phyloP scores from a whole-genome alignment of 192 early-diverging fungal genomes.

The Ambispora gerdemannii region DNA sequence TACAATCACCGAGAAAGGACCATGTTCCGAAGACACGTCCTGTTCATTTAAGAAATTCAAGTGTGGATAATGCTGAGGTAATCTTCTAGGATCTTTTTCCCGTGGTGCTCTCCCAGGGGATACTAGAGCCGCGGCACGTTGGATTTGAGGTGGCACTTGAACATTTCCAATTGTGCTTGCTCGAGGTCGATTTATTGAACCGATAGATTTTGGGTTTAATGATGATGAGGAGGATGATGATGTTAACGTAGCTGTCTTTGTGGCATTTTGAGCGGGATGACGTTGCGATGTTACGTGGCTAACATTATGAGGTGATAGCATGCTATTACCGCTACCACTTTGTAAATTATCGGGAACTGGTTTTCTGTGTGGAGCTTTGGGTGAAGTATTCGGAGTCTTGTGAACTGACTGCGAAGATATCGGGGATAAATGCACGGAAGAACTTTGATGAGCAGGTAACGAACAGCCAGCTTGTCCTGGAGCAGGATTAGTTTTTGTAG shows the following conservation, averaged over 20 bases:
- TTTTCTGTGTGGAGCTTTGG: conserved; percentile 2
- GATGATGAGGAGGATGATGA: conserved; percentile 7
- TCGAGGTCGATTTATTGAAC: conserved; percentile 34
- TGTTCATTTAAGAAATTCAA: conserved; percentile 29
- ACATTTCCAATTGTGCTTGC: conserved; percentile 45
- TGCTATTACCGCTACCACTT: background rate
- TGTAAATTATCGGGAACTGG: background rate
- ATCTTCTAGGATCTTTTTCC: conserved; percentile 22
- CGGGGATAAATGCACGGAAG: conserved; percentile 6
- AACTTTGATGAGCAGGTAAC: conserved; percentile 9
- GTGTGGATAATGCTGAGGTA: conserved; percentile 30
- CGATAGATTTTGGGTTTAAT: background rate
- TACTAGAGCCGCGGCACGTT: conserved; percentile 31
- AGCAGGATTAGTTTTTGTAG: background rate
- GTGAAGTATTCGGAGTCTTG: conserved; percentile 19
- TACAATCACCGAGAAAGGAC: conserved; percentile 24
- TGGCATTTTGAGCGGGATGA: too few relatives aligned
- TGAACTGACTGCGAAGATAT: conserved; percentile 22
- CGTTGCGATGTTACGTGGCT: too few relatives aligned
- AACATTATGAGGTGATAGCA: background rate
- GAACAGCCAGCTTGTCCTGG: background rate
- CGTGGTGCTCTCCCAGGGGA: conserved; percentile 16
- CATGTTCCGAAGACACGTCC: background rate
- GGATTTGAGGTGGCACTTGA: conserved; percentile 38
- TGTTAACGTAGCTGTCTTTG: conserved; percentile 2